These are phyloP conservation scores for Crassisporium funariophilum DNA, from an alignment of 768 basidiomycete genomes.

Conservation along the genomic window DNA sequence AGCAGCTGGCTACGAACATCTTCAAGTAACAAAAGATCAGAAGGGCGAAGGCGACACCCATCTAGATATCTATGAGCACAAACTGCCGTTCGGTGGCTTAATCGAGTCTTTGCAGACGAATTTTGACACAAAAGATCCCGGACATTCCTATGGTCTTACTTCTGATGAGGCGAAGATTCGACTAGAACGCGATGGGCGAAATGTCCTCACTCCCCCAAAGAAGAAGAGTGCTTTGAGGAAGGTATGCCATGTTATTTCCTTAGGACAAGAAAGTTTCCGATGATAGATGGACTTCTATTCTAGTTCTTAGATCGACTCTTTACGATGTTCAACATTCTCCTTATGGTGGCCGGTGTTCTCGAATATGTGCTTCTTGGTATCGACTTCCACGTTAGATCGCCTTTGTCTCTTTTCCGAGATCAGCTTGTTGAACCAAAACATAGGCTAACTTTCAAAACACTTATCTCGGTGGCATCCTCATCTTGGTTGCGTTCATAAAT, in stretches of 20 bases:
- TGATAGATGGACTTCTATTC: constrained; percentile 11
- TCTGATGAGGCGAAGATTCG: constrained; percentile 53
- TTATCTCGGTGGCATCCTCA: constrained; percentile 71
- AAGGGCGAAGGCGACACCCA: constrained; percentile 36
- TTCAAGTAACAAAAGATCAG: constrained; percentile 45
- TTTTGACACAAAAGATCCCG: constrained; percentile 56
- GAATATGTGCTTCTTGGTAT: constrained; percentile 68
- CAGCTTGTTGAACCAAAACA: constrained; percentile 1
- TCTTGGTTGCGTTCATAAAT: constrained; percentile 67
- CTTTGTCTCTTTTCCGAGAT: constrained; percentile 15
- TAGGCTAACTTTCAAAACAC: constrained; percentile 65
- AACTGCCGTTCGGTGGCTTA: constrained; percentile 43
- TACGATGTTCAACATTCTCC: constrained; percentile 67
- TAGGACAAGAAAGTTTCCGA: too few species aligned
- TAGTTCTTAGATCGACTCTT: constrained; percentile 66
- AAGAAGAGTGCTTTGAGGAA: constrained; percentile 67
- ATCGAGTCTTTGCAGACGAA: constrained; percentile 45
- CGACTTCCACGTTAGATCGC: constrained; percentile 49
- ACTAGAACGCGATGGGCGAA: constrained; percentile 59
- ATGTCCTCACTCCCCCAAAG: constrained; percentile 66
- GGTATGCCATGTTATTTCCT: constrained; percentile 34
- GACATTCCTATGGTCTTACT: constrained; percentile 51
- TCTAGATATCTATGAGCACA: constrained; percentile 64
- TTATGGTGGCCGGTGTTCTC: constrained; percentile 66
- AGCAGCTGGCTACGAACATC: constrained; percentile 68